Conservation (phyloP, 371 early-diverging fungal genomes). For the Rhizopus microsporus region DNA sequence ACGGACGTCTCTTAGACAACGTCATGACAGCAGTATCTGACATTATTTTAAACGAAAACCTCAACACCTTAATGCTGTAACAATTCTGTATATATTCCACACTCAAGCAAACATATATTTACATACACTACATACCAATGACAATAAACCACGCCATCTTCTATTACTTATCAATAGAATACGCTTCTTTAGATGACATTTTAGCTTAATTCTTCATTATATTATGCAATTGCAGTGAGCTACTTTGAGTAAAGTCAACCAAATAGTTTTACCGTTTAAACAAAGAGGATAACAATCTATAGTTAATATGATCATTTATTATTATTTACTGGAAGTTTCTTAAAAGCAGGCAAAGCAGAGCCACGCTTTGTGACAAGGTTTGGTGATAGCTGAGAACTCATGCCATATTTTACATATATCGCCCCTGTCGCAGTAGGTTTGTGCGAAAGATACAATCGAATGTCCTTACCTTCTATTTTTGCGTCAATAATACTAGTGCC, state of each 20-base stretch:
- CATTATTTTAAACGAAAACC: conserved; percentile 54
- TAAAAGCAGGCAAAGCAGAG: conserved; percentile 14
- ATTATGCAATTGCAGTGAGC: too few species aligned
- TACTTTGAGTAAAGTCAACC: too few species aligned
- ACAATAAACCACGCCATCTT: background rate
- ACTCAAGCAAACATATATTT: too few species aligned
- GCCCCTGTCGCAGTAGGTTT: background rate
- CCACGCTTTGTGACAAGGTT: conserved; percentile 8
- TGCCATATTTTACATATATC: conserved; percentile 12
- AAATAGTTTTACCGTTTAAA: too few species aligned
- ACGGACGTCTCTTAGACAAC: conserved; percentile 56
- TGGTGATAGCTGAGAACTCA: background rate
- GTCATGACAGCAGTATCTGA: conserved; percentile 63
- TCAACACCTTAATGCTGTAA: conserved; percentile 25
- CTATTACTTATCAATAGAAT: background rate
- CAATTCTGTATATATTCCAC: background rate
- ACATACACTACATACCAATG: too few species aligned
- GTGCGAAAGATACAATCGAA: conserved; percentile 8
- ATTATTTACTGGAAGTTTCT: background rate
- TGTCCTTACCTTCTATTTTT: conserved; percentile 1
- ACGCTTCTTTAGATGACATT: too few species aligned
- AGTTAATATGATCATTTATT: background rate
- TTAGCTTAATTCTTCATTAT: too few species aligned
- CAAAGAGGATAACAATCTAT: too few species aligned
- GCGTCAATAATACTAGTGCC: conserved; percentile 1